Conservation (phyloP, 2,329 filamentous ascomycete genomes). For the Elsinoe fawcettii region DNA sequence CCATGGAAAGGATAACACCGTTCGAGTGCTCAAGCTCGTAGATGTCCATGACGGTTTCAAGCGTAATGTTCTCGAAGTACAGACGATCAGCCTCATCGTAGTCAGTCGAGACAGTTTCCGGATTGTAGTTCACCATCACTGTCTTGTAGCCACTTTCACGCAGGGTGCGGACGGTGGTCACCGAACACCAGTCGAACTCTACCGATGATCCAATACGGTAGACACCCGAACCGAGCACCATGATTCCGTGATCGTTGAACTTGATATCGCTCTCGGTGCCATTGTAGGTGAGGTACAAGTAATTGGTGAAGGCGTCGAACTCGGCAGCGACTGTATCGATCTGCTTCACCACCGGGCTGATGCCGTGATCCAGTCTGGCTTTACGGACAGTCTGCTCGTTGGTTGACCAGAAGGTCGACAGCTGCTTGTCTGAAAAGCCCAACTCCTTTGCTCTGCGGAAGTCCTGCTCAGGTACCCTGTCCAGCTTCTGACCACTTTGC, state of each 20-base stretch:
- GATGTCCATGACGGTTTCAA: constrained; percentile 87
- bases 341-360: constrained; percentile 89
- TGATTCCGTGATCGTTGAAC: constrained; percentile 85
- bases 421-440: constrained; percentile 87
- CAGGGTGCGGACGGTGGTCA: constrained; percentile 84
- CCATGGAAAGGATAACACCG: constrained; percentile 90
- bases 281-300: constrained; percentile 94
- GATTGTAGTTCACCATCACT: constrained; percentile 92
- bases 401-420: constrained; percentile 89
- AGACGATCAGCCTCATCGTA: constrained; percentile 90
- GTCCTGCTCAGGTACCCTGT: constrained; percentile 55
- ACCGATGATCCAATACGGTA: constrained; percentile 97
- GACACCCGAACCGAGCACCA: constrained; percentile 93
- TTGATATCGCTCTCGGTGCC: constrained; percentile 73
- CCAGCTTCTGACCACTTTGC: constrained; percentile 63
- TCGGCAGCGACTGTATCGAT: constrained; percentile 98
- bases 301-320: constrained; percentile 91
- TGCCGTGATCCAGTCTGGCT: constrained; percentile 73
- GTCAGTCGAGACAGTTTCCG: constrained; percentile 70
- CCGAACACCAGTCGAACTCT: constrained; percentile 98
- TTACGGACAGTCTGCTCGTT: constrained; percentile 87
- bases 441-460: constrained; percentile 83
- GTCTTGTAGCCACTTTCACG: constrained; percentile 82
- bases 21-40: constrained; percentile 77
- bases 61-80: constrained; percentile 92